These are phyloP conservation scores for Chlamydomonas sp. DNA, from an alignment of 139 green algal species.

Conservation along the genomic window DNA sequence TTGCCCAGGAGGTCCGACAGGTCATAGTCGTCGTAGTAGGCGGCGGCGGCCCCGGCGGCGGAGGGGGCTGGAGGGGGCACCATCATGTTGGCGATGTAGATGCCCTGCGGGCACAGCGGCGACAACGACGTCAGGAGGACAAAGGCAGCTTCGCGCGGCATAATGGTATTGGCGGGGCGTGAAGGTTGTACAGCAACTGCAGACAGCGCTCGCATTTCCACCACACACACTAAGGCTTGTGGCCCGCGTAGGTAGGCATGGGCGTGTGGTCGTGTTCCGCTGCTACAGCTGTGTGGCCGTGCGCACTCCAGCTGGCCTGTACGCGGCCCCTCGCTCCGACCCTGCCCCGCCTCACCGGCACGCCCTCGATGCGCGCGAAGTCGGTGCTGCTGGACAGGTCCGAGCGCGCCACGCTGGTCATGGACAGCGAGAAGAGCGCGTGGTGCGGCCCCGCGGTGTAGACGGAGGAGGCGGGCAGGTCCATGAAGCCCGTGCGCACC, in stretches of 20 bases:
- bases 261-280: no score
- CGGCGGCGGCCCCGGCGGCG: neutral
- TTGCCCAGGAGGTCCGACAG: slow-evolving; percentile 21
- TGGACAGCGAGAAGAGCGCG: slow-evolving; percentile 79
- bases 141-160: neutral
- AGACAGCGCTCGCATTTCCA: no score
- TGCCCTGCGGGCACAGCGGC: slow-evolving; percentile 58
- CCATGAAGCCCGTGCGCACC: slow-evolving; percentile 50
- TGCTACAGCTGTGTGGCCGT: no score
- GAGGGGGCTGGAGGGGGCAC: neutral
- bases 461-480: slow-evolving; percentile 53
- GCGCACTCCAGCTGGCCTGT: no score
- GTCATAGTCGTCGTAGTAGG: slow-evolving; percentile 38
- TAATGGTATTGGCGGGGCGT: no score
- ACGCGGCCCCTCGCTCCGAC: neutral
- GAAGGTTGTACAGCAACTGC: no score
- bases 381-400: slow-evolving; percentile 68
- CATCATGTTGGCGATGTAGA: slow-evolving; percentile 91
- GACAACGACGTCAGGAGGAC: neutral
- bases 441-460: slow-evolving; percentile 79
- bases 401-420: slow-evolving; percentile 75
- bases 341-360: slow-evolving; percentile 64
- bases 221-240: no score
- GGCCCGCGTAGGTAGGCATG: no score
- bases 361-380: slow-evolving; percentile 79